Percentiles rank a stretch among this genome's conserved stretches.
Evolutionary conservation across 192 early-diverging fungal genomes (phyloP).

Genomic region (Entomortierella chlamydospora): DNA sequence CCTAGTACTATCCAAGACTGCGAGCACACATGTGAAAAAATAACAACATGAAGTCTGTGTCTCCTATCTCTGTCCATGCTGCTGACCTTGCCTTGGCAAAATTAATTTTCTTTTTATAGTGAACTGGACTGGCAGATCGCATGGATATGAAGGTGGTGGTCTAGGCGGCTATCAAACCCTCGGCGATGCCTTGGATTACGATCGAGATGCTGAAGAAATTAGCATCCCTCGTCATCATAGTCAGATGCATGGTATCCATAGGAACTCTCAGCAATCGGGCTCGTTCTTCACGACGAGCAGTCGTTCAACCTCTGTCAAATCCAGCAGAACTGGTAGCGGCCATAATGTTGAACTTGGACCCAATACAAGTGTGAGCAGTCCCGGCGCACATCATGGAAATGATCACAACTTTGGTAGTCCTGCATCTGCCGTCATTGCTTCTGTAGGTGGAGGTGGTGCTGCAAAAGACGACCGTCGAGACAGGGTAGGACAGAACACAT

Average conservation of each 20-base stretch:
- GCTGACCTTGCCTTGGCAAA: no score
- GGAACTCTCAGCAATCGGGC: constrained; percentile 39
- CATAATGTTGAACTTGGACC: constrained; percentile 30
- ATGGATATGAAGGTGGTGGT: constrained; percentile 15
- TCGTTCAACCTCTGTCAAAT: constrained; percentile 32
- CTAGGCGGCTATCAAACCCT: constrained; percentile 26
- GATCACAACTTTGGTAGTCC: not conserved
- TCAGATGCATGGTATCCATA: constrained; percentile 21
- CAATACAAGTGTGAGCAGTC: not conserved
- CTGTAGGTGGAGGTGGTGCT: not conserved
- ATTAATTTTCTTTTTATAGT: not conserved
- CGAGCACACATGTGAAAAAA: not conserved
- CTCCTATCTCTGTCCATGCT: no score
- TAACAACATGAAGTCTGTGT: no score
- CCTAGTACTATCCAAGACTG: not conserved
- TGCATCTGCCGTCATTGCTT: not conserved
- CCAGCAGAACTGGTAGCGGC: constrained; percentile 37
- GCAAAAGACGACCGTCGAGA: constrained; percentile 39
- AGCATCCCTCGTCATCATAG: constrained; percentile 37
- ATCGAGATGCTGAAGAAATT: constrained; percentile 47
- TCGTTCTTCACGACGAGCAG: constrained; percentile 42
- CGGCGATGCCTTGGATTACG: constrained; percentile 38
- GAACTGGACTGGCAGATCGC: constrained; percentile 23
- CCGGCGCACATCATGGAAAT: constrained; percentile 14
- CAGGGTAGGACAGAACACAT: constrained; percentile 40